Conservation (phyloP, 371 early-diverging fungal genomes). For the Apophysomyces variabilis region DNA sequence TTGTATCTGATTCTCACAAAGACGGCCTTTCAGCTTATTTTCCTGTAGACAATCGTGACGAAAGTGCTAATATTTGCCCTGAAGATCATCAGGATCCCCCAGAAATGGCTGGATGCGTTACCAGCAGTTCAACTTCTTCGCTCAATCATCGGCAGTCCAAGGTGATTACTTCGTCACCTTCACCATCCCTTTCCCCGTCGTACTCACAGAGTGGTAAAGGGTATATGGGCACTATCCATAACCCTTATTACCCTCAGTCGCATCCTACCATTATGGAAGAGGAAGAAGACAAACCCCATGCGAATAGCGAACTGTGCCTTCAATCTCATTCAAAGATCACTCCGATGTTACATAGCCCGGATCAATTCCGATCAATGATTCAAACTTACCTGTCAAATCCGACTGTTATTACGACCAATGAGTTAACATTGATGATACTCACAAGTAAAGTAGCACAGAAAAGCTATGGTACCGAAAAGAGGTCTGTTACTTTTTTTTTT, state of each 20-base stretch:
- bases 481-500: slow-evolving; percentile 26
- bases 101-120: background rate
- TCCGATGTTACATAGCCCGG: slow-evolving; percentile 7
- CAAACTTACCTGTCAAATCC: slow-evolving; percentile 21
- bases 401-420: slow-evolving; percentile 39
- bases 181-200: background rate
- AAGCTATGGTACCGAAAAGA: slow-evolving; percentile 83
- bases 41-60: background rate
- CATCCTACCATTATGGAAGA: slow-evolving; percentile 7
- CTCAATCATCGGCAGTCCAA: slow-evolving; percentile 5
- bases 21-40: slow-evolving; percentile 2
- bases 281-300: background rate
- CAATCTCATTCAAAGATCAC: slow-evolving; percentile 6
- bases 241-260: slow-evolving; percentile 1
- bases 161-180: background rate
- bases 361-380: slow-evolving; percentile 14
- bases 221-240: background rate
- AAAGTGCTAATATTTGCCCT: background rate
- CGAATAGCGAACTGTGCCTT: slow-evolving; percentile 2
- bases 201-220: slow-evolving; percentile 5
- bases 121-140: background rate
- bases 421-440: slow-evolving; percentile 67
- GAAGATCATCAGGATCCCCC: background rate
- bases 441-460: slow-evolving; percentile 82
- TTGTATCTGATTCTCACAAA: slow-evolving; percentile 6